These are phyloP conservation scores for Chytriomyces sp. DNA, from an alignment of 192 early-diverging fungal species.

Conservation along the genomic window DNA sequence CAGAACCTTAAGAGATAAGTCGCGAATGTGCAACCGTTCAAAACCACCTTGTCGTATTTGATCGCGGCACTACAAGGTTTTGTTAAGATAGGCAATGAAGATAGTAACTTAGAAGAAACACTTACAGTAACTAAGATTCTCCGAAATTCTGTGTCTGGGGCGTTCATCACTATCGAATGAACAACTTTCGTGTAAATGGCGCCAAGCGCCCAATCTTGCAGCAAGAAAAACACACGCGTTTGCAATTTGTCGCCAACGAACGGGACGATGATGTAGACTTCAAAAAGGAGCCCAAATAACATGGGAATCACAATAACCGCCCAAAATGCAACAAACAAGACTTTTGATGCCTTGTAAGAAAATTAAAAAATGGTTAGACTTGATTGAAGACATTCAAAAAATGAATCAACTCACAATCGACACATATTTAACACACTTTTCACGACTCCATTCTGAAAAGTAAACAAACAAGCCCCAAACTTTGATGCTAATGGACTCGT, in stretches of 20 bases:
- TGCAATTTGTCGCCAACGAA: constrained; percentile 42
- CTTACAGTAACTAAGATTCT: constrained; percentile 40
- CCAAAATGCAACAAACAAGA: constrained; percentile 51
- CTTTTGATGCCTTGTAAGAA: constrained; percentile 33
- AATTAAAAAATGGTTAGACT: background rate
- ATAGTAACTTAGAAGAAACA: background rate
- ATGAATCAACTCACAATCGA: background rate
- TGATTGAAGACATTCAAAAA: constrained; percentile 2
- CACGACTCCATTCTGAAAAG: background rate
- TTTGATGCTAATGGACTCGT: no score
- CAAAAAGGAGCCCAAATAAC: constrained; percentile 67
- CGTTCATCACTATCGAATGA: constrained; percentile 48
- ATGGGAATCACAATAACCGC: constrained; percentile 73
- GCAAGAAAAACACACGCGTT: constrained; percentile 34
- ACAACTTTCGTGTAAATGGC: constrained; percentile 69
- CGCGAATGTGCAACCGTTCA: constrained; percentile 27
- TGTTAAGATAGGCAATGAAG: background rate
- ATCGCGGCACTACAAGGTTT: constrained; percentile 25
- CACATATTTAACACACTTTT: background rate
- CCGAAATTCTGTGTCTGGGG: constrained; percentile 51
- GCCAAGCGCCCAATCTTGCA: constrained; percentile 74
- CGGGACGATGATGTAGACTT: constrained; percentile 73
- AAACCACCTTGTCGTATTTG: constrained; percentile 33
- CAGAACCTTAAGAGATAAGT: constrained; percentile 12
- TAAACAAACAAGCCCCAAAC: background rate